Base-by-base conservation (phyloP, 495 filamentous ascomycete genomes). In the Jackrogersella multiformis region DNA sequence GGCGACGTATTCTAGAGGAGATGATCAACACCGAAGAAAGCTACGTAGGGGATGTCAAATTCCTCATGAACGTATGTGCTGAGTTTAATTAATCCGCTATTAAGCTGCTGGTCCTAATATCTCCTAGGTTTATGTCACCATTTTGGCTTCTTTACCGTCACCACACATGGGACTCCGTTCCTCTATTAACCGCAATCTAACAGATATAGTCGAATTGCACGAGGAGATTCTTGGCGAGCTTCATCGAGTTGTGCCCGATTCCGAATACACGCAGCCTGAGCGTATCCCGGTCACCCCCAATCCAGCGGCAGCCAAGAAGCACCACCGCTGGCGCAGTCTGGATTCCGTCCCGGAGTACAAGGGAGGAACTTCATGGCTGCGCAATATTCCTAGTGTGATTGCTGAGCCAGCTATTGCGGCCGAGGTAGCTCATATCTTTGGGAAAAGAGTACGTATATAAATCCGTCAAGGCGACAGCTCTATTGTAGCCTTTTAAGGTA, bases 21-120 rank as follows among this genome's bases (percentile, higher is more conserved):
- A 78, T 99, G 16, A 83, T 97, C 53, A 84, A 76, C 41, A 94
- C 93, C 0, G 95, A 98, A 76, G 90, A 94, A 71, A 88, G 91
- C 67, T 98, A 98, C 77, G 86, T 97, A 56, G 87, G 86, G 15
- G 94, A 96, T 64, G 76, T 98, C 53, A 92, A 91, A 69, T 90
- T 94, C 51, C 80, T 99, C 58, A 87, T 90, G 69, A 92, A 94
- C 73, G 95, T 96, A 62, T 36, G 79, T 70, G 84, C 79, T 28
- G 0, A 38, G 12, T 23, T 15, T 20, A 16, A 18, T 55, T 0
- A 32, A 18, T 23, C 4, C 41, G 23, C 32, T 21, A 20, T 16
- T 44, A 44, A 52, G 15, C 6, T 54, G 18, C 60, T 20, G 51
- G 35, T 7, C 16, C 57, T 68, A 23, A 36, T 32, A 5, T 36